Percentiles rank a stretch among this genome's conserved stretches.
Conservation (phyloP, 1,284 basidiomycete species). For the Malassezia japonica region DNA sequence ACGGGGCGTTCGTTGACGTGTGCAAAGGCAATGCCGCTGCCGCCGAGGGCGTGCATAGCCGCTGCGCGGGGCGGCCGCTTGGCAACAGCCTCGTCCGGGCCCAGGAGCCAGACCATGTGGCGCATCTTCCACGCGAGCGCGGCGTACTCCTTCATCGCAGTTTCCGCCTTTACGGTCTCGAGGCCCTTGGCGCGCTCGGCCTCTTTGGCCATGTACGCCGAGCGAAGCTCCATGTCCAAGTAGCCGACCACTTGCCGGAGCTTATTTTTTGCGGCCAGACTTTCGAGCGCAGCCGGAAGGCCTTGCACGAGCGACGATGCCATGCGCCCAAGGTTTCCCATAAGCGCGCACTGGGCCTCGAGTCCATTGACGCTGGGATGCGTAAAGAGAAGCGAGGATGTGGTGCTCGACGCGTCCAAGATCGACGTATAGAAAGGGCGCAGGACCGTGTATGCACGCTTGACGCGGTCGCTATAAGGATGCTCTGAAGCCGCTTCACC, state of each 20-base stretch:
- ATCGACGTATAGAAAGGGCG: constrained; percentile 5
- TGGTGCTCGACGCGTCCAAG: not conserved
- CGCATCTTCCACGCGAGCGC: constrained; percentile 6
- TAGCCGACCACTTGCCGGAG: not conserved
- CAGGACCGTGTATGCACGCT: constrained; percentile 1
- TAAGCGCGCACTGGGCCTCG: constrained; percentile 2
- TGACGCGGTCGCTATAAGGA: constrained; percentile 7
- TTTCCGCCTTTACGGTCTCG: not conserved
- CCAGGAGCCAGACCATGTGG: not conserved
- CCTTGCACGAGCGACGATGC: not conserved
- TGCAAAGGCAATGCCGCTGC: not conserved
- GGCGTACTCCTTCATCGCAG: not conserved
- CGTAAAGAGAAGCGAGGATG: constrained; percentile 11
- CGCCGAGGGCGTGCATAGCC: not conserved
- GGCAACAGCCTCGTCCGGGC: not conserved
- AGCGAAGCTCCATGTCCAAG: constrained; percentile 7
- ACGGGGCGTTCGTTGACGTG: constrained; percentile 1
- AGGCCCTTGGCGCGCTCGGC: not conserved
- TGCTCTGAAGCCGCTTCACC: not conserved
- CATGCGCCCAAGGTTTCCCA: constrained; percentile 7
- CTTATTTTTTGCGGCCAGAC: not conserved
- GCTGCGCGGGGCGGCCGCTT: not conserved
- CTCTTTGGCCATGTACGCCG: constrained; percentile 3
- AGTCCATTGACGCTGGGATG: not conserved
- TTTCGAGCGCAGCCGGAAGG: not conserved